A percentile compares a stretch with the other conserved stretches of the same genome.
These are phyloP conservation scores for Leccinum barrowsii DNA, from an alignment of 768 basidiomycete genomes.

Conservation along the genomic window DNA sequence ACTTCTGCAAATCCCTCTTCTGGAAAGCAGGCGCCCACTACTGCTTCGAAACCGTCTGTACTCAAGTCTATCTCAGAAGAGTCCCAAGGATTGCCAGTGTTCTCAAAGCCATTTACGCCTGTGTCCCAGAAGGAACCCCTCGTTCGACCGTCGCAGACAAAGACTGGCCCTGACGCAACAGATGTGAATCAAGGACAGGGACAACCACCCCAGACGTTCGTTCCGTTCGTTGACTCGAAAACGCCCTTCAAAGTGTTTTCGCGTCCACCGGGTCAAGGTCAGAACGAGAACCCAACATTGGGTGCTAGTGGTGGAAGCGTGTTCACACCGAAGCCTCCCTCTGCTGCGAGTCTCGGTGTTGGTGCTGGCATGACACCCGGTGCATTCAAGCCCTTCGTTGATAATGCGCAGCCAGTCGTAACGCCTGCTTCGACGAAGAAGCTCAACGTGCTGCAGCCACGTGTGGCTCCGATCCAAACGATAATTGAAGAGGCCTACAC, in stretches of 20 bases:
- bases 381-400: conserved; percentile 39
- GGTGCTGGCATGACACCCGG: conserved; percentile 3
- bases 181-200: conserved; percentile 12
- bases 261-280: conserved; percentile 47
- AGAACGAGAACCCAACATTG: conserved; percentile 35
- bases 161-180: conserved; percentile 13
- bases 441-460: conserved; percentile 18
- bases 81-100: conserved; percentile 38
- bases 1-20: conserved; percentile 13
- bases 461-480: conserved; percentile 13
- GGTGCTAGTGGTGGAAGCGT: conserved; percentile 22
- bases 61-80: conserved; percentile 38
- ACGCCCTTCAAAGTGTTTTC: conserved; percentile 64
- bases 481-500: conserved; percentile 28
- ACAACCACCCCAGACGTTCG: conserved; percentile 35
- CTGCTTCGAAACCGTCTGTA: conserved; percentile 21
- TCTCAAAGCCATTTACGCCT: conserved; percentile 66
- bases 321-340: conserved; percentile 45
- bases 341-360: conserved; percentile 6
- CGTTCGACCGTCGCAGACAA: conserved; percentile 23
- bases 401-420: conserved; percentile 15
- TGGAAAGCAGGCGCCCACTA: conserved; percentile 27
- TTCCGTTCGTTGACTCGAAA: conserved; percentile 38
- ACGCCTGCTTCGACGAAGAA: conserved; percentile 22
- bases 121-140: conserved; percentile 39